phyloP scores from a whole-genome alignment of 2,329 filamentous ascomycete species.

The Monilinia polystroma region DNA sequence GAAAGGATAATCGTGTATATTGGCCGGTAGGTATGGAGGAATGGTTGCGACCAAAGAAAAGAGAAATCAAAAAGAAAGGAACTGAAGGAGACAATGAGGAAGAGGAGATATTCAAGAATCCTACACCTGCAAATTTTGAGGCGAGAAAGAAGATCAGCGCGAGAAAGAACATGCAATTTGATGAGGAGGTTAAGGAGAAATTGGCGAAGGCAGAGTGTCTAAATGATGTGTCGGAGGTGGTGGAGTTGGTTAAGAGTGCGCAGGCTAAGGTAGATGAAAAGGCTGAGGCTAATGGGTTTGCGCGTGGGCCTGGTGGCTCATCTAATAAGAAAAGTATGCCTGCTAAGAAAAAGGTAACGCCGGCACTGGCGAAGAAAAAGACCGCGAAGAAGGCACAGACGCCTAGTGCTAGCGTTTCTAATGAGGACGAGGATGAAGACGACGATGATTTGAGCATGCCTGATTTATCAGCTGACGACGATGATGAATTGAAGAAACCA shows the following conservation, averaged over 20 bases:
- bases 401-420: conserved; percentile 8
- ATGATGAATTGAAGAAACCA: conserved; percentile 20
- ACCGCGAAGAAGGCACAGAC: conserved; percentile 13
- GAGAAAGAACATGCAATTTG: conserved; percentile 29
- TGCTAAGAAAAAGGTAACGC: conserved; percentile 34
- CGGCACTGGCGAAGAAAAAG: conserved; percentile 38
- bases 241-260: conserved; percentile 31
- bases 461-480: conserved; percentile 43
- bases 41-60: conserved; percentile 81
- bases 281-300: conserved; percentile 17
- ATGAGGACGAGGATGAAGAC: conserved; percentile 35
- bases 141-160: conserved; percentile 32
- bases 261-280: conserved; percentile 15
- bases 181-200: conserved; percentile 30
- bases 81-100: conserved; percentile 43
- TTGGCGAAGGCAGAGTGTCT: conserved; percentile 29
- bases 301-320: conserved; percentile 18
- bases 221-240: conserved; percentile 34
- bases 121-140: conserved; percentile 37
- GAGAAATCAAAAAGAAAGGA: conserved; percentile 54
- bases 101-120: conserved; percentile 38
- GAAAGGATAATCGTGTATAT: conserved; percentile 76
- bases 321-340: conserved; percentile 28
- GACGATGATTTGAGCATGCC: conserved; percentile 42
- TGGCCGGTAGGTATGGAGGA: conserved; percentile 90